Evolutionary conservation across 495 filamentous ascomycete species (phyloP).

Genomic region (Bathelium albidoporum): DNA sequence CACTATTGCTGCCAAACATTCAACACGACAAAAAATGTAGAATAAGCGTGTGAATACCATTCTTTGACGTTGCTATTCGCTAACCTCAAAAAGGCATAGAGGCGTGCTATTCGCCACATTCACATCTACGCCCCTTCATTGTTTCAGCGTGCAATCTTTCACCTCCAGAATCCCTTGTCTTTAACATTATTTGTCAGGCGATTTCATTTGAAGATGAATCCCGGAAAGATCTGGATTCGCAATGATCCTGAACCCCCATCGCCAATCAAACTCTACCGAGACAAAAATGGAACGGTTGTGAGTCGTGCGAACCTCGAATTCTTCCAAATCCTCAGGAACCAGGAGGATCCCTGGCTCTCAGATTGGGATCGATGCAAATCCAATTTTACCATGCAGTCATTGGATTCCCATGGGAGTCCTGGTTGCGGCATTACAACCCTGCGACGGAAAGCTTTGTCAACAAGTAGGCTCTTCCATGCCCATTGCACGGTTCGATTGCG

Average conservation of each 20-base stretch:
- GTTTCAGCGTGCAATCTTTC: not conserved
- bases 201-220: not conserved
- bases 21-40: too few species aligned
- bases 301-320: not conserved
- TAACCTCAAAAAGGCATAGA: not conserved
- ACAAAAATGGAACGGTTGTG: not conserved
- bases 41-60: too few species aligned
- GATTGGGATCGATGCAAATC: too few species aligned
- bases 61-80: not conserved
- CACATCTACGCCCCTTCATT: not conserved
- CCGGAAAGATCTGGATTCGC: not conserved
- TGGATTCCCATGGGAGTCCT: too few species aligned
- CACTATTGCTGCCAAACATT: too few species aligned
- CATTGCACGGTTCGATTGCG: too few species aligned
- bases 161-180: not conserved
- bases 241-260: not conserved
- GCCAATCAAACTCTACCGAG: constrained; percentile 1
- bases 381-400: too few species aligned
- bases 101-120: not conserved
- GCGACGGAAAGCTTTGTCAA: too few species aligned
- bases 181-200: not conserved
- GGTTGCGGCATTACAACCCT: too few species aligned
- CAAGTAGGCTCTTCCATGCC: too few species aligned
- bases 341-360: not conserved
- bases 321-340: too few species aligned